Conservation (phyloP, 208 protist species). For the Acanthamoeba quina region DNA sequence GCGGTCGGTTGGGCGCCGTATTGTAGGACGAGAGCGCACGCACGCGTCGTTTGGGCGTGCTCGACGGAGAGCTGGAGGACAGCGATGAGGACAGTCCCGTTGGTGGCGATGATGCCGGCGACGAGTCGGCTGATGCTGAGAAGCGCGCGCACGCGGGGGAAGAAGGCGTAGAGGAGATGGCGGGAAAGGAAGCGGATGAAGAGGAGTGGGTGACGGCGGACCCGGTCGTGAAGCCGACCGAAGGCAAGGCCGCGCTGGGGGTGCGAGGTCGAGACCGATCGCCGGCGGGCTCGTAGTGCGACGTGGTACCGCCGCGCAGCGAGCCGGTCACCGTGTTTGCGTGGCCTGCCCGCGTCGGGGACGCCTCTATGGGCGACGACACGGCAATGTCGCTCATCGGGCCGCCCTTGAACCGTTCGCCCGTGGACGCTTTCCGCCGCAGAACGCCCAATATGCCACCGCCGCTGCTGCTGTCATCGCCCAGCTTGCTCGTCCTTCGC, state of each 20-base stretch:
- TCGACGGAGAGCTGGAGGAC: not conserved
- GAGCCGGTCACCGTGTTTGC: not conserved
- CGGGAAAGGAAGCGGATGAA: not conserved
- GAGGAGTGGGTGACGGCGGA: not conserved
- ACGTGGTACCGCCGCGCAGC: not conserved
- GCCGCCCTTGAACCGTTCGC: not conserved
- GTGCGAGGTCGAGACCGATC: not conserved
- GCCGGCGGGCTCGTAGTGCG: not conserved
- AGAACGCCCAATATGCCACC: conserved; percentile 3
- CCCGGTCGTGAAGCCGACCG: not conserved
- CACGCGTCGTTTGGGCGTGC: not conserved
- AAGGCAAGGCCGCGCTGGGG: not conserved
- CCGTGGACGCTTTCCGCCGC: not conserved
- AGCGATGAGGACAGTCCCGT: not conserved
- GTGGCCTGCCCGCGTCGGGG: not conserved
- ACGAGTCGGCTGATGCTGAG: not conserved
- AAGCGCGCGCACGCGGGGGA: not conserved
- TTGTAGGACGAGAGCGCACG: conserved; percentile 24
- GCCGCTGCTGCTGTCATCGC: not conserved
- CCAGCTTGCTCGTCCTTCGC: not conserved
- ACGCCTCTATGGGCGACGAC: not conserved
- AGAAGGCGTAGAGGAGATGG: not conserved
- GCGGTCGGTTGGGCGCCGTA: conserved; percentile 5
- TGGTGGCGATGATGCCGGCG: not conserved
- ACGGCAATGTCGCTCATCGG: not conserved